These are phyloP conservation scores for Colletotrichum sp. DNA, from an alignment of 2,329 filamentous ascomycete species.

Conservation along the genomic window DNA sequence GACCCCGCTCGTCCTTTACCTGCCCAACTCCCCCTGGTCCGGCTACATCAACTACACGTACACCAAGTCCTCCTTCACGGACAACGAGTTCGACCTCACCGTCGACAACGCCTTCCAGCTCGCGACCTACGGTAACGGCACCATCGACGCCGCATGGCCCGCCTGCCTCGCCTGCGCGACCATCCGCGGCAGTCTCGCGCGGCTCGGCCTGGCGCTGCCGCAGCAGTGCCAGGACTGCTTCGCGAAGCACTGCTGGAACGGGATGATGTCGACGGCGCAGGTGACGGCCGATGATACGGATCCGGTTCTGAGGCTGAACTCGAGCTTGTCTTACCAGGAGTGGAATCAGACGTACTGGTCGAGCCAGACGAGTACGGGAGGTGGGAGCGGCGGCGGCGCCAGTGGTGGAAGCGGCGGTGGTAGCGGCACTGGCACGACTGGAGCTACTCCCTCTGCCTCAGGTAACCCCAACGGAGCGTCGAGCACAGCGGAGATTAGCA, in stretches of 20 bases:
- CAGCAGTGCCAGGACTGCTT: conserved; percentile 29
- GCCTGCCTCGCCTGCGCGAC: conserved; percentile 84
- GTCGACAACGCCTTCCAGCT: conserved; percentile 75
- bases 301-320: conserved; percentile 22
- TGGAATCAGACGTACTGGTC: conserved; percentile 26
- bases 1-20: conserved; percentile 30
- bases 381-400: not conserved
- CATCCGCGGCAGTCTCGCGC: conserved; percentile 69
- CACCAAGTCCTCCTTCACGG: conserved; percentile 25
- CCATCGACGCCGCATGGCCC: conserved; percentile 72
- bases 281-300: conserved; percentile 23
- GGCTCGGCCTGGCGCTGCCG: conserved; percentile 22
- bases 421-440: not conserved
- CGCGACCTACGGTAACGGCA: conserved; percentile 79
- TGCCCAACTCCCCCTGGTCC: conserved; percentile 33
- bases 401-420: not conserved
- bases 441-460: not conserved
- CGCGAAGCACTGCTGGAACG: conserved; percentile 30
- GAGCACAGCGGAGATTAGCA: not conserved
- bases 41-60: conserved; percentile 31
- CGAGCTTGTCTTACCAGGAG: conserved; percentile 23
- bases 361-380: not conserved
- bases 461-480: not conserved
- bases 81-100: conserved; percentile 25
- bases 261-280: conserved; percentile 8